phyloP scores from a whole-genome alignment of 2,329 filamentous ascomycete genomes.

The Colletotrichum kahawae region DNA sequence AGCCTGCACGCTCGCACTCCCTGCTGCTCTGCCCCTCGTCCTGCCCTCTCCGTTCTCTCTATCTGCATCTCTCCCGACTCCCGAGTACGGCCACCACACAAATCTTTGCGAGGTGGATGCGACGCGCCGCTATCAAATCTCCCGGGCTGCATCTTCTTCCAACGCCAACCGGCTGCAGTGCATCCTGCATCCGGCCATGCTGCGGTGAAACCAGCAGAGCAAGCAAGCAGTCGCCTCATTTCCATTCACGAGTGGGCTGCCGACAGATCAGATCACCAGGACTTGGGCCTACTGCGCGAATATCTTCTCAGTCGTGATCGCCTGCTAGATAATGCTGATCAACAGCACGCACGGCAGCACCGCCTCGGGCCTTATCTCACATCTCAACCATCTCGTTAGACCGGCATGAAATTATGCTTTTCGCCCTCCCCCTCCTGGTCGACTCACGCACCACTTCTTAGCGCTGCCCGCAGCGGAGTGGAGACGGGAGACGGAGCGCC shows the following conservation, averaged over 20 bases:
- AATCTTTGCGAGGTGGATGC: not conserved
- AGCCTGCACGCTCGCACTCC: not conserved
- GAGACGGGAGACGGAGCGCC: not conserved
- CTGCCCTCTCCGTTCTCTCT: not conserved
- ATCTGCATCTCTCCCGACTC: not conserved
- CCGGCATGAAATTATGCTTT: constrained; percentile 14
- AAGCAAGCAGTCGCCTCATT: not conserved
- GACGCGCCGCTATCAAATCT: constrained; percentile 4
- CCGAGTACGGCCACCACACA: not conserved
- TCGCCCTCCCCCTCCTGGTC: not conserved
- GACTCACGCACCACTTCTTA: constrained; percentile 13
- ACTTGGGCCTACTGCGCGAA: not conserved
- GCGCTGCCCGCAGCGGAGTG: not conserved
- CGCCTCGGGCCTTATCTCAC: constrained; percentile 8
- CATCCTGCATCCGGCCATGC: not conserved
- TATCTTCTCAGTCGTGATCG: not conserved
- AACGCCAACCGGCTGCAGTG: constrained; percentile 5
- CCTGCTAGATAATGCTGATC: constrained; percentile 9
- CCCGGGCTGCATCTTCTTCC: not conserved
- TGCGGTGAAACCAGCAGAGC: not conserved
- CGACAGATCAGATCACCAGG: not conserved
- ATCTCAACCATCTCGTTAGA: not conserved
- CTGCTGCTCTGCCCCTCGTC: not conserved
- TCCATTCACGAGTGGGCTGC: not conserved
- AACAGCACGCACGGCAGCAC: not conserved